Conservation (phyloP, 495 filamentous ascomycete genomes). For the Podospora anserina region DNA sequence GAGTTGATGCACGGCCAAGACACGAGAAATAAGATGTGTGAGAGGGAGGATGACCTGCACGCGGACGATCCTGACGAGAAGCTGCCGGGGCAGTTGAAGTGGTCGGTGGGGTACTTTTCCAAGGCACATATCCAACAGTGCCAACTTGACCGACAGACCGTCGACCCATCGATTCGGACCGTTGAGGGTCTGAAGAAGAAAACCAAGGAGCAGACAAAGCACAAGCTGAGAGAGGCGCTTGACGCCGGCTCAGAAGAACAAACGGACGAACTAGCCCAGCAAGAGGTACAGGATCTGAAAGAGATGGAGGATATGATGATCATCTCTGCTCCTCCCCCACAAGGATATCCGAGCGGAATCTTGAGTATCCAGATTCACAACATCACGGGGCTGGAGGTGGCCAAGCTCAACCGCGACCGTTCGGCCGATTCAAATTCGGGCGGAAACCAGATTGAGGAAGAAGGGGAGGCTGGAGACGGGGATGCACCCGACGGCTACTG, state of each 20-base stretch:
- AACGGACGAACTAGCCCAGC: conserved; percentile 56
- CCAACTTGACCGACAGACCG: conserved; percentile 54
- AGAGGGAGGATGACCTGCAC: conserved; percentile 57
- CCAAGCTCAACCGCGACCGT: conserved; percentile 44
- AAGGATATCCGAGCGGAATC: conserved; percentile 58
- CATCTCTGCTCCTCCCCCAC: conserved; percentile 55
- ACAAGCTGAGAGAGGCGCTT: conserved; percentile 60
- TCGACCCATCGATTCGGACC: conserved; percentile 48
- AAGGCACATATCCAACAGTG: conserved; percentile 57
- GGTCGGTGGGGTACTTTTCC: conserved; percentile 68
- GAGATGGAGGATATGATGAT: conserved; percentile 52
- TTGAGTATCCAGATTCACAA: conserved; percentile 70
- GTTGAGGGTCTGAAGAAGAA: conserved; percentile 53
- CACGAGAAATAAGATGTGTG: conserved; percentile 52
- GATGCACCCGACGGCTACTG: conserved; percentile 65
- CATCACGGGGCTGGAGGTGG: conserved; percentile 64
- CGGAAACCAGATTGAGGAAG: conserved; percentile 24
- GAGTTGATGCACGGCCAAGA: conserved; percentile 55
- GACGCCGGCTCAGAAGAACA: conserved; percentile 45
- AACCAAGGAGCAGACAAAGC: conserved; percentile 48
- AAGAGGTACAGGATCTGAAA: conserved; percentile 60
- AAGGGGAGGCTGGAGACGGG: conserved; percentile 52
- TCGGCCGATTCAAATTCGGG: conserved; percentile 15
- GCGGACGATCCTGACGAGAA: conserved; percentile 58
- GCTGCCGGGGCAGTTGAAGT: conserved; percentile 67